Evolutionary conservation across 1,139 yeast genomes (phyloP), one percentile per base, ranked within the genome.

Genomic region (Blastobotrys niveus): DNA sequence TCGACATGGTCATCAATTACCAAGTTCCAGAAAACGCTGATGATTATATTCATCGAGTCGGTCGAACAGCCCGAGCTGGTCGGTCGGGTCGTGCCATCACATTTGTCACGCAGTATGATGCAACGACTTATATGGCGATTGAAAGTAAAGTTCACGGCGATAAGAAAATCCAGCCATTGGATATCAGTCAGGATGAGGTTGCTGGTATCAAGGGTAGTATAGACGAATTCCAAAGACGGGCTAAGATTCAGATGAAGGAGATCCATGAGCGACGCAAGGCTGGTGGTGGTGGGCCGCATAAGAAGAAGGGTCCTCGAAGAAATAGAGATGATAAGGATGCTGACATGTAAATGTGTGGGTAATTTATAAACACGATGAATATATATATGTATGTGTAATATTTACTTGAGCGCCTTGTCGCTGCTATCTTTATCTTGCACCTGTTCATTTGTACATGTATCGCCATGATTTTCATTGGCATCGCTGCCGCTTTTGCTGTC

Each of bases 11-110:
- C 40, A 74, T 91, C 50, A 91, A 91, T 65, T 91, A 87, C 61
- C 96, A 89, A 61, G 88, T 91, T 26, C 99, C 98, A 12, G 91
- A 95, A 9, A 97, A 93, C 60, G 88, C 97, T n/a, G 93, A 93
- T 61, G 94, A 96, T 1, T 91, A 93, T 58, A 89, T 93, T 54
- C 98, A 91, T 64, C 76, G 98, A 60, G 98, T 91, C 17, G 98
- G 98, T 27, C 81, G 98, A 71, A 91, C 98, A 22, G 98, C 98
- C 1, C 82, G 98, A 65, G 98, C 98, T 0, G 98, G 99, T 7
- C 76, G 94, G 53, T 79, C 95, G 0, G 99, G 99, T 43, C 86
- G 84, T 62, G 87, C 96, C 2, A 74, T 91, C 30, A 85, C 96
- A 5, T 71, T 91, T 47, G 95, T 91, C 22, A 88, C 96, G 1